Evolutionary conservation across 257 asterid species (phyloP).

Genomic region (Solanum virginianum): DNA sequence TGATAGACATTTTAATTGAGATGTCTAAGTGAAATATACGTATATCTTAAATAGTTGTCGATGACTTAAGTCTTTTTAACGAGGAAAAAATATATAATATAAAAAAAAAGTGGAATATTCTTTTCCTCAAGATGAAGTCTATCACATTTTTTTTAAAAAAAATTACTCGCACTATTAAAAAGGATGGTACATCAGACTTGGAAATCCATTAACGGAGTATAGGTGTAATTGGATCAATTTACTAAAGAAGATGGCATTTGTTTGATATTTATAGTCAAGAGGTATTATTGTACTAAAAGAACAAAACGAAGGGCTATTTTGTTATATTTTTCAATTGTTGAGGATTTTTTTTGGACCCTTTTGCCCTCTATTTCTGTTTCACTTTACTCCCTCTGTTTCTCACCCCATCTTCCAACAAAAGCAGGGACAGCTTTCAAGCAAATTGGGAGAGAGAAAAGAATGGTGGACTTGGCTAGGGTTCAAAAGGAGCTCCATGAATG

Average conservation of each 20-base stretch:
- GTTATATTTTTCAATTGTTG: not conserved
- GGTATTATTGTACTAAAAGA: not conserved
- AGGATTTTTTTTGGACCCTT: not conserved
- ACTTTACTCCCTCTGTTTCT: not conserved
- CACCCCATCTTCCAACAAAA: not conserved
- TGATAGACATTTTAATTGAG: no score
- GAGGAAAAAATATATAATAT: not conserved
- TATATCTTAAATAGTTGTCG: no score
- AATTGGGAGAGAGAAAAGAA: not conserved
- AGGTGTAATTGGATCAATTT: not conserved
- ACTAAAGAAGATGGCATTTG: no score
- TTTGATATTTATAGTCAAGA: not conserved
- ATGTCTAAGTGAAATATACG: no score
- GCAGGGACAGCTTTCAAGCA: not conserved
- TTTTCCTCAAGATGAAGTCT: not conserved
- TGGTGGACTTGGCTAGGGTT: slow-evolving; percentile 85
- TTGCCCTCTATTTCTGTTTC: not conserved
- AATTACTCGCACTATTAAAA: no score
- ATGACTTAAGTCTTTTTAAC: not conserved
- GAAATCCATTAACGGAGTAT: not conserved
- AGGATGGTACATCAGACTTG: not conserved
- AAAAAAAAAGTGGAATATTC: not conserved
- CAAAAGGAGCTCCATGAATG: slow-evolving; percentile 90
- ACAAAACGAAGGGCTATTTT: not conserved
- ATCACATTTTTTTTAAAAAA: not conserved